These are phyloP conservation scores for Solanum hybrid DNA, from an alignment of 305 asterid genomes.

Conservation along the genomic window DNA sequence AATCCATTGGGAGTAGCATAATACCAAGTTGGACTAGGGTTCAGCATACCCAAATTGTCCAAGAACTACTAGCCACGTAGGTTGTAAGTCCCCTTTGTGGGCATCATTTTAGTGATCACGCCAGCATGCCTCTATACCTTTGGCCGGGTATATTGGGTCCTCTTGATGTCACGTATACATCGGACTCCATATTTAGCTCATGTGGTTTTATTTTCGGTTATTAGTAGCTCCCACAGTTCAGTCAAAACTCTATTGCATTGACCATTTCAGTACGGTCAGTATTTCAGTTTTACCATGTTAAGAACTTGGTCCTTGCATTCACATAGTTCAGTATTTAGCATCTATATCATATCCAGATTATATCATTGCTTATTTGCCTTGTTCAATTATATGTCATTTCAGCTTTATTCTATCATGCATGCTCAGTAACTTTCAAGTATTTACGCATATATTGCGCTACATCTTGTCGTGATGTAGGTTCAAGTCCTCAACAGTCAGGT, in stretches of 20 bases:
- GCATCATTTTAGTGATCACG: neutral
- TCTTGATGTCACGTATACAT: neutral
- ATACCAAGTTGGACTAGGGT: neutral
- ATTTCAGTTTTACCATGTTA: no score
- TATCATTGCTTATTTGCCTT: no score
- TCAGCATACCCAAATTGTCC: neutral
- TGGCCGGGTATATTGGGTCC: neutral
- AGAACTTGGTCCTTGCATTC: no score
- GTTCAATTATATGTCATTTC: no score
- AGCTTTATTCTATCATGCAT: no score
- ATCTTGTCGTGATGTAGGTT: no score
- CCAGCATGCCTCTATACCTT: neutral
- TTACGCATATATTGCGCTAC: no score
- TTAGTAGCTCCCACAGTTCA: neutral
- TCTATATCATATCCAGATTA: no score
- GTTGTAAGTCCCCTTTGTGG: neutral
- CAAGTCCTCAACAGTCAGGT: no score
- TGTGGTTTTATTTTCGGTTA: neutral
- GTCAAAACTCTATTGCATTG: neutral
- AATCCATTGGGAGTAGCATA: no score
- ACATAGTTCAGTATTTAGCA: no score
- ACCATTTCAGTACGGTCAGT: neutral
- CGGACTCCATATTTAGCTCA: neutral
- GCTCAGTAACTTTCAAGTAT: no score
- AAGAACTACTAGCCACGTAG: neutral